Conservation (phyloP, 306 rosid genomes). For the Senna siamea region DNA sequence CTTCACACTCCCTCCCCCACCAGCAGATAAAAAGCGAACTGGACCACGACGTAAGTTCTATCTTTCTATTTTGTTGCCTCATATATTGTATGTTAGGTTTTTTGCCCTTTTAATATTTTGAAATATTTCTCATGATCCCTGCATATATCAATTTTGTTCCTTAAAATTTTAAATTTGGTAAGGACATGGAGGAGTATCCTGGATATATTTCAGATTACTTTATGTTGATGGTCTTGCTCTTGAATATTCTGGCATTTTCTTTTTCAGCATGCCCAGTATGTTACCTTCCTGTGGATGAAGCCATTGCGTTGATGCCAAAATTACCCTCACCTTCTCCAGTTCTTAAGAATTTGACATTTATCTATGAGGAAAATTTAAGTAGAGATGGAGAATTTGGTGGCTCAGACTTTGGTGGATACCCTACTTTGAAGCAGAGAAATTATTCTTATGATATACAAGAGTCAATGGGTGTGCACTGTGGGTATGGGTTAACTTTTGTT, state of each 20-base stretch:
- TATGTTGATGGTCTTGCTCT: constrained; percentile 25
- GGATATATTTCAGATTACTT: constrained; percentile 14
- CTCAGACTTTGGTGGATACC: constrained; percentile 96
- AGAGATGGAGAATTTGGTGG: constrained; percentile 86
- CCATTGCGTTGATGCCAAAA: constrained; percentile 75
- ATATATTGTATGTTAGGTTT: background rate
- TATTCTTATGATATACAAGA: constrained; percentile 76
- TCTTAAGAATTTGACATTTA: constrained; percentile 67
- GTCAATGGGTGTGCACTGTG: constrained; percentile 90
- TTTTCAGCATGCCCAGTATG: constrained; percentile 96
- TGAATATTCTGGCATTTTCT: constrained; percentile 37
- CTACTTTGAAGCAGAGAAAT: constrained; percentile 78
- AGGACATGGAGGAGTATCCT: background rate
- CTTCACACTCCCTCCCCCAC: constrained; percentile 95
- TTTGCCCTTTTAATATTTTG: background rate
- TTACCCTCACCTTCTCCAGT: constrained; percentile 78
- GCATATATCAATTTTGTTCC: constrained; percentile 6
- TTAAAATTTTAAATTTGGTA: background rate
- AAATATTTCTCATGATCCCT: background rate
- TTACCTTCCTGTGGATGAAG: constrained; percentile 93
- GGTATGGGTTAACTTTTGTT: constrained; percentile 60
- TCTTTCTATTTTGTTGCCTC: constrained; percentile 15
- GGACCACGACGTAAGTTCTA: constrained; percentile 90
- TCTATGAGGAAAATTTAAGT: constrained; percentile 71
- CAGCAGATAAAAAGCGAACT: constrained; percentile 89